Percentiles rank a stretch among this genome's conserved stretches.
Evolutionary conservation across 2,329 filamentous ascomycete species (phyloP).

Genomic region (Sphaerulina populicola): DNA sequence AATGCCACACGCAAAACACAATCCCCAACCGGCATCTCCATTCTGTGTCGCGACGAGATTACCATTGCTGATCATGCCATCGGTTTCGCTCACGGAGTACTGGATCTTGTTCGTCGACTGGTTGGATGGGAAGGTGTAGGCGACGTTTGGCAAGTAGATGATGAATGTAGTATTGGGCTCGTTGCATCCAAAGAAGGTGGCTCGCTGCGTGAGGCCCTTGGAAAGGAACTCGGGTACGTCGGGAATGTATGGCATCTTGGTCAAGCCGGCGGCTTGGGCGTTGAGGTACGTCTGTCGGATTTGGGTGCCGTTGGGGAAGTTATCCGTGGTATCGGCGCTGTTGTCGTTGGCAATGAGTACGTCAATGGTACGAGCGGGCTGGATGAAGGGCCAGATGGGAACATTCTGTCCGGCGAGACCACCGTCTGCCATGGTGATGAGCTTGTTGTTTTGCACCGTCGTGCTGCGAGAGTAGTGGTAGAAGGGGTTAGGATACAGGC

Average conservation of each 20-base stretch:
- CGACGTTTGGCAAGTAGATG: conserved; percentile 41
- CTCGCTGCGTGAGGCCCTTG: conserved; percentile 50
- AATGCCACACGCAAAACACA: conserved; percentile 40
- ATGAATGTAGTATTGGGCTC: conserved; percentile 29
- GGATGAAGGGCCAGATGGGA: conserved; percentile 47
- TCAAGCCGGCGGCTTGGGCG: conserved; percentile 44
- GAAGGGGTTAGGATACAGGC: conserved; percentile 56
- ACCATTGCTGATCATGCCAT: conserved; percentile 38
- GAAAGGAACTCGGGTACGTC: conserved; percentile 50
- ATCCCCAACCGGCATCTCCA: conserved; percentile 32
- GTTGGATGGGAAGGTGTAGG: conserved; percentile 34
- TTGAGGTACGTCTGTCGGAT: conserved; percentile 52
- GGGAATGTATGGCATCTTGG: conserved; percentile 53
- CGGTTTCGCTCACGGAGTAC: conserved; percentile 33
- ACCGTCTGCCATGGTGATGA: conserved; percentile 46
- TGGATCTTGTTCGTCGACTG: conserved; percentile 31
- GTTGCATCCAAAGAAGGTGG: conserved; percentile 58
- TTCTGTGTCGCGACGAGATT: conserved; percentile 35
- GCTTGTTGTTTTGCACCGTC: conserved; percentile 30
- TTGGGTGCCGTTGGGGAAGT: conserved; percentile 55
- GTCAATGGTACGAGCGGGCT: conserved; percentile 47
- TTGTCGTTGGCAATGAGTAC: conserved; percentile 59
- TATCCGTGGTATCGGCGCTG: conserved; percentile 50
- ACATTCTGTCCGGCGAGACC: conserved; percentile 46
- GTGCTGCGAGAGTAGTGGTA: conserved; percentile 43